Conservation (phyloP, 2,329 filamentous ascomycete genomes). For the Sphaerulina musiva region DNA sequence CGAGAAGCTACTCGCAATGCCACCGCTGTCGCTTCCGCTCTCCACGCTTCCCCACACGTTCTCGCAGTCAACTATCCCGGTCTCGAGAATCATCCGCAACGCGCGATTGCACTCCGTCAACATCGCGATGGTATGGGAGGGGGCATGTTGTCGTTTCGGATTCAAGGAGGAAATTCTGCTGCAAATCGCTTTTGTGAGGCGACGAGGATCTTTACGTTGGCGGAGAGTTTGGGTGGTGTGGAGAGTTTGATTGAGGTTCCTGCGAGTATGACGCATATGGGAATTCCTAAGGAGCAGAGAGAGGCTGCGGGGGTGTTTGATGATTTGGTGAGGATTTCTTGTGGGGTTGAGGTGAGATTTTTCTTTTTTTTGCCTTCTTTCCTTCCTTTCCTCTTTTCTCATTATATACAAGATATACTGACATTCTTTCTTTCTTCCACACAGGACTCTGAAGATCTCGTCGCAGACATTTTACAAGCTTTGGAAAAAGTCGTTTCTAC, state of each 20-base stretch:
- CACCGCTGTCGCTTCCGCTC: conserved; percentile 63
- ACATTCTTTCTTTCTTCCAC: too few relatives aligned
- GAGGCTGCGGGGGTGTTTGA: conserved; percentile 93
- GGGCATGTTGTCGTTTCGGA: conserved; percentile 95
- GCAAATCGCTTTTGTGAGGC: conserved; percentile 88
- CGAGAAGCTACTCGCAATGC: conserved; percentile 80
- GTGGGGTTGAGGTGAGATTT: conserved; percentile 63
- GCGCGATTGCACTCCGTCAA: conserved; percentile 77
- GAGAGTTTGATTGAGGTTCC: conserved; percentile 90
- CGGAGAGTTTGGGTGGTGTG: conserved; percentile 85
- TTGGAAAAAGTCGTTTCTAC: conserved; percentile 65
- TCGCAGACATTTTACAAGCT: conserved; percentile 73
- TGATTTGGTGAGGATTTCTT: conserved; percentile 87
- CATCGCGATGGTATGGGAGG: conserved; percentile 92
- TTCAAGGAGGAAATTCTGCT: conserved; percentile 75
- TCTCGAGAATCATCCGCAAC: conserved; percentile 77
- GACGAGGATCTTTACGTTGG: conserved; percentile 85
- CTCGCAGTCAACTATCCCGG: conserved; percentile 94
- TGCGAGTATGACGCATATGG: conserved; percentile 92
- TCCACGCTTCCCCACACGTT: conserved; percentile 75
- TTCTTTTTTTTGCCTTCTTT: too few relatives aligned
- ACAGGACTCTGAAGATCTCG: conserved; percentile 70
- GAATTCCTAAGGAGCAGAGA: conserved; percentile 82
- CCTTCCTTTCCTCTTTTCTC: too few relatives aligned
- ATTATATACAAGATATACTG: too few relatives aligned